These are phyloP conservation scores for Aspergillus sp. DNA, from an alignment of 2,329 filamentous ascomycete genomes.

Conservation along the genomic window DNA sequence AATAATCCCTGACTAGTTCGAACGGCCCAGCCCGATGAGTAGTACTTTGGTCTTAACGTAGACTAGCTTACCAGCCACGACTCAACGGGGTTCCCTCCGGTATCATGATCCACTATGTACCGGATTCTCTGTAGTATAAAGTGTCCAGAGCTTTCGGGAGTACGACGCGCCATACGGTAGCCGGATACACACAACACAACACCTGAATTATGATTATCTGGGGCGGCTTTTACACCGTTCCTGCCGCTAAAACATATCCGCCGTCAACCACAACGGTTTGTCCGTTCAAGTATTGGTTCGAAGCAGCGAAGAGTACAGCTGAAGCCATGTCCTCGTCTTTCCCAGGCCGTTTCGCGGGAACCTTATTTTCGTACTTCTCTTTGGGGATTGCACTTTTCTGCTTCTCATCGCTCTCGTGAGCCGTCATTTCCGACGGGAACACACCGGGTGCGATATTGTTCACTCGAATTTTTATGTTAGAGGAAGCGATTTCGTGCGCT, in stretches of 20 bases:
- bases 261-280: slow-evolving; percentile 42
- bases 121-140: too few species aligned
- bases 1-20: too few species aligned
- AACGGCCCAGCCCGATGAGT: too few species aligned
- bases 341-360: slow-evolving; percentile 50
- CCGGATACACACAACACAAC: too few species aligned
- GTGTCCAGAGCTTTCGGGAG: too few species aligned
- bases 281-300: slow-evolving; percentile 42
- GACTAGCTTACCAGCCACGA: too few species aligned
- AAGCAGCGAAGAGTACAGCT: slow-evolving; percentile 43
- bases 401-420: slow-evolving; percentile 44
- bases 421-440: slow-evolving; percentile 57
- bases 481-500: slow-evolving; percentile 51
- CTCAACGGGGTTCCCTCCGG: too few species aligned
- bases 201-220: too few species aligned
- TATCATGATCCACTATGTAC: too few species aligned
- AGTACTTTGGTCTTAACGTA: too few species aligned
- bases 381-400: slow-evolving; percentile 51
- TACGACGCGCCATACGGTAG: too few species aligned
- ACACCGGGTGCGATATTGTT: slow-evolving; percentile 58
- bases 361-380: slow-evolving; percentile 52
- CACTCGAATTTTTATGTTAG: slow-evolving; percentile 48
- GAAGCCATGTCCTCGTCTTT: slow-evolving; percentile 58
- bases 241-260: slow-evolving; percentile 33
- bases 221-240: slow-evolving; percentile 9